Evolutionary conservation across 768 basidiomycete species (phyloP), one percentile per base, ranked within the genome.

Genomic region (Aureoboletus auriporus): DNA sequence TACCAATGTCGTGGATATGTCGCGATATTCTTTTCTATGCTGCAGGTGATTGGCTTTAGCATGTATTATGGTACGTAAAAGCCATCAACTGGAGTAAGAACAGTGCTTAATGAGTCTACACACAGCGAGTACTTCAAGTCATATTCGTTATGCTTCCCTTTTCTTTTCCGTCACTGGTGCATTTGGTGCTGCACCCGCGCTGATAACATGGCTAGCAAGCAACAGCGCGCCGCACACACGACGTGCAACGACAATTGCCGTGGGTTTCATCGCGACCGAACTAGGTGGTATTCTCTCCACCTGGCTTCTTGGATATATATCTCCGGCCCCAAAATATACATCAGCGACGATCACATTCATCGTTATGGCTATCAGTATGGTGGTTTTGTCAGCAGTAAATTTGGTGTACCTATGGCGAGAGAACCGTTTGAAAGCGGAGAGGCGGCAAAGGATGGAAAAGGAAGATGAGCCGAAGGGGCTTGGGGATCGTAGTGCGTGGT

Each of bases 181-280:
- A 1, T 82, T 79, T 60, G 62, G 71, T 28, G 61, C 69, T 0
- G 76, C 75, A 1, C 80, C 83, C 0, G 67, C 80, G 0, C 55
- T 80, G n/a, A 72, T 70, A 1, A 74, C 82, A 0, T 85, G 83
- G 83, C 65, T 71, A 40, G 73, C 80, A 8, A 84, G 84, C 63
- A 85, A 84, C 62, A 71, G 77, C 4, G 69, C 77, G 4, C 83
- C 83, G 0, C 74, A 81, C 50, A 65, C 69, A 23, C 70, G 80
- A 34, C 75, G 83, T 6, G 83, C 82, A 2, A 82, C 82, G 1
- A 69, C 75, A 12, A 71, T 84, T 34, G 82, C 80, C 5, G 66
- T 82, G 13, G 69, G 71, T 2, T 77, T 77, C 49, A 76, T 76
- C 50, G 68, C 75, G 70, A 76, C 75, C 9, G 80, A 84, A 58